Base-by-base conservation (phyloP, 345 rosid species). In the Syzygium aromaticum region DNA sequence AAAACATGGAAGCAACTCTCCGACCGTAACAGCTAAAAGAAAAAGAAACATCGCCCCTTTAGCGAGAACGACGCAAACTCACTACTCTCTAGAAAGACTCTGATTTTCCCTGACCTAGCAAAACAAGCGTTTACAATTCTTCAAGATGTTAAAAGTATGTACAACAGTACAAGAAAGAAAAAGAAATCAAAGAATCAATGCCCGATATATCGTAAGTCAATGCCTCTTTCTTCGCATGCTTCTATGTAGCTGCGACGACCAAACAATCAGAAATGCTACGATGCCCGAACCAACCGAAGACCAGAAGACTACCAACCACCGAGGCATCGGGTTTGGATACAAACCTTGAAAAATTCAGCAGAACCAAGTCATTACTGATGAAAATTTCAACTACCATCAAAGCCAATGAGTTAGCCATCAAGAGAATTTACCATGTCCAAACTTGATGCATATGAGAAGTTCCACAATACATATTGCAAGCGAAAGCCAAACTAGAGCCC, bases 401-500 rank as follows among this genome's bases (percentile, higher is more conserved):
- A 51, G 52, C 8, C 51, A 46, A 84, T 30, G 54, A 46, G 43
- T 61, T 46, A 64, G 86, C 25, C 53, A 51, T 64, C 8, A 25
- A 57, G 49, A 40, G 33, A 49, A 52, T 11, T 13, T 90, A 98
- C 99, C 99, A 88, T 90, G 96, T 80, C 99, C 99, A 93, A 96
- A 98, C 91, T 98, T 98, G 93, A 96, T 96, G 92, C 99, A 96
- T 87, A 96, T 95, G 85, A 96, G 97, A 90, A 98, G 99, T 88
- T 98, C 99, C 54, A 98, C 93, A 27, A 96, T 98, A 95, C 99
- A 96, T 54, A 98, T 95, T 16, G 98, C 99, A 51, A 98, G 92
- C 10, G 99, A 98, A 77, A 98, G 95, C 99, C 99, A 98, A 87
- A 98, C 97, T 90, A 96, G 96, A n/a, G 99, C 94, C 88, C 99